A percentile compares a stretch with the other conserved stretches of the same genome.
Conservation (phyloP, 23 red algal species). For the Gracilariopsis chorda region DNA sequence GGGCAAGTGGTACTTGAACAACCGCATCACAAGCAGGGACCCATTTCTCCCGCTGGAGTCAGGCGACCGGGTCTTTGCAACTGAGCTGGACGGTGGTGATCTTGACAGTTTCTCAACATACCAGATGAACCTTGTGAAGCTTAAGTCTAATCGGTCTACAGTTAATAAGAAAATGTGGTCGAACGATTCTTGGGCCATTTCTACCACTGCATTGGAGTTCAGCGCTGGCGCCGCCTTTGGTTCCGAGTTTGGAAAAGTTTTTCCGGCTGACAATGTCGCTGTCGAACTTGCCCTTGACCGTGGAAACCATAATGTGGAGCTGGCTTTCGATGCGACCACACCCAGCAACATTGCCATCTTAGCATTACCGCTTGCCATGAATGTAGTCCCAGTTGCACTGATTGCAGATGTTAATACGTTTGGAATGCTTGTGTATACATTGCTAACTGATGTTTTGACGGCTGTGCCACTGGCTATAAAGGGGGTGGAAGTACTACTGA, state of each 20-base stretch:
- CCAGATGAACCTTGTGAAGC: not conserved
- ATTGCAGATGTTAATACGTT: constrained; percentile 27
- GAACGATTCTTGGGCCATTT: not conserved
- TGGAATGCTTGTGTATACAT: constrained; percentile 28
- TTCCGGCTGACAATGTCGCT: not conserved
- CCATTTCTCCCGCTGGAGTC: not conserved
- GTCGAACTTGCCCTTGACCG: not conserved
- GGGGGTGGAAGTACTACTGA: not conserved
- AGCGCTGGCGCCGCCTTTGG: not conserved
- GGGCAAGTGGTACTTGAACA: not conserved
- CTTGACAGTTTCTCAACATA: not conserved
- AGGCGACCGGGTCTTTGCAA: not conserved
- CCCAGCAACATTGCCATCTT: constrained; percentile 21
- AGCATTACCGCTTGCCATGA: constrained; percentile 9
- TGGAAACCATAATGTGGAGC: constrained; percentile 11
- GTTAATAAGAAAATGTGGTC: not conserved
- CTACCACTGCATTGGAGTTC: not conserved
- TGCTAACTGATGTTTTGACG: constrained; percentile 36
- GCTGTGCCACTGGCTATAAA: constrained; percentile 15
- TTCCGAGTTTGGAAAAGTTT: not conserved
- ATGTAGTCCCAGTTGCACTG: constrained; percentile 5
- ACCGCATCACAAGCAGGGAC: not conserved
- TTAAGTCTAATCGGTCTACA: no score
- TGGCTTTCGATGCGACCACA: not conserved
- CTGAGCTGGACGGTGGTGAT: not conserved